Evolutionary conservation across 495 filamentous ascomycete genomes (phyloP), one percentile per base, ranked within the genome.

Genomic region (Penicillium robsamsonii): DNA sequence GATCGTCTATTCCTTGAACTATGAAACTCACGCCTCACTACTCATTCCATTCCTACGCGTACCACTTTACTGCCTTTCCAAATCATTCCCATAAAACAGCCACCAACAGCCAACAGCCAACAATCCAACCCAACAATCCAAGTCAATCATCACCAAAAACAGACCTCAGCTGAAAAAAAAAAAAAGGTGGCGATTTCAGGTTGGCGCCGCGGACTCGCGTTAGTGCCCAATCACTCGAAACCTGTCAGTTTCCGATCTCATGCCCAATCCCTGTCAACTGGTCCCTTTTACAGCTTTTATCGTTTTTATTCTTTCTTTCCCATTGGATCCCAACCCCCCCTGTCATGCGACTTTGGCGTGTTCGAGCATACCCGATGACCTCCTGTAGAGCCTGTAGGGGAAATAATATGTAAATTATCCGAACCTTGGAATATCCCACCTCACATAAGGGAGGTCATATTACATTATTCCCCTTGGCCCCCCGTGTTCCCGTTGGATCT

Each of bases 11-110:
- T n/a, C n/a, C n/a, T n/a, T n/a, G n/a, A n/a, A n/a, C 25, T 51
- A 48, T 66, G 65, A 68, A 66, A 68, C 65, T 59, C 51, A 57
- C 59, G 65, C 65, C 65, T 65, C 65, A 65, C 59, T 37, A 27
- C 62, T 61, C 57, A 61, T 58, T 44, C 47, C 57, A 53, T 50
- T 57, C 35, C 49, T 51, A 46, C 45, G 40, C 31, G 20, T 53
- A 38, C 35, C 22, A 35, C 13, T 37, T 13, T 30, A 29, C 50
- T 42, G 53, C 48, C 56, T 27, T 27, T 27, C 6, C 22, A n/a
- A n/a, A n/a, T n/a, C n/a, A 22, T 22, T 22, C 22, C 22, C 22
- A 22, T 22, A 22, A 22, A 22, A 27, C 25, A 30, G 41, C 46
- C 40, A 29, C 15, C 33, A 51, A 51, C 33, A 35, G 4, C 25